Evolutionary conservation across 768 basidiomycete species (phyloP).

Genomic region (Pleurotus djamor): DNA sequence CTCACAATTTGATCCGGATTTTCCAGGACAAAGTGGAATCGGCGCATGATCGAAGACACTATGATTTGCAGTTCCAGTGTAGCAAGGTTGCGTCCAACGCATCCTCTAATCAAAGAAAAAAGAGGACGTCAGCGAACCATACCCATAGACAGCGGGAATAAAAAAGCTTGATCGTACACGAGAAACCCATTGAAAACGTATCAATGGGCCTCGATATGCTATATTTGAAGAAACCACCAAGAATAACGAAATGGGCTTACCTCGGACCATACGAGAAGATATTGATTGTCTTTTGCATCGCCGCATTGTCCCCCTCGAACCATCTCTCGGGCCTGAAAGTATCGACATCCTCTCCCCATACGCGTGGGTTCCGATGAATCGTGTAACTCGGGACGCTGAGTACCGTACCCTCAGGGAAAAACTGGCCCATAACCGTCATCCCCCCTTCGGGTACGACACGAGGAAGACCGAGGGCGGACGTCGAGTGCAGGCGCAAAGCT

Average conservation of each 20-base stretch:
- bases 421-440: conserved; percentile 50
- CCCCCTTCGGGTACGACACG: conserved; percentile 77
- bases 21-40: conserved; percentile 73
- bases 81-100: conserved; percentile 84
- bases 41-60: conserved; percentile 73
- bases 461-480: conserved; percentile 81
- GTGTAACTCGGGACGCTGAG: conserved; percentile 82
- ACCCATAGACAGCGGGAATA: conserved; percentile 5
- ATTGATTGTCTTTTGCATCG: conserved; percentile 75
- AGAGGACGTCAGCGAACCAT: not conserved
- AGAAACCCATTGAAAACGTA: not conserved
- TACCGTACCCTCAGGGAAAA: conserved; percentile 73
- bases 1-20: conserved; percentile 54
- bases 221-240: too few relatives aligned
- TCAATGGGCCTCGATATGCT: not conserved
- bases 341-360: conserved; percentile 82
- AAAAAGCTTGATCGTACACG: not conserved
- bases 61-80: conserved; percentile 79
- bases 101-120: conserved; percentile 45
- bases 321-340: conserved; percentile 81
- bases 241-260: conserved; percentile 28
- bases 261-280: conserved; percentile 84
- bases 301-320: conserved; percentile 66
- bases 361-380: conserved; percentile 66
- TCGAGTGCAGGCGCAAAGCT: conserved; percentile 80